Base-by-base conservation (phyloP, 495 filamentous ascomycete genomes). In the Aspergillus heteromorphus region DNA sequence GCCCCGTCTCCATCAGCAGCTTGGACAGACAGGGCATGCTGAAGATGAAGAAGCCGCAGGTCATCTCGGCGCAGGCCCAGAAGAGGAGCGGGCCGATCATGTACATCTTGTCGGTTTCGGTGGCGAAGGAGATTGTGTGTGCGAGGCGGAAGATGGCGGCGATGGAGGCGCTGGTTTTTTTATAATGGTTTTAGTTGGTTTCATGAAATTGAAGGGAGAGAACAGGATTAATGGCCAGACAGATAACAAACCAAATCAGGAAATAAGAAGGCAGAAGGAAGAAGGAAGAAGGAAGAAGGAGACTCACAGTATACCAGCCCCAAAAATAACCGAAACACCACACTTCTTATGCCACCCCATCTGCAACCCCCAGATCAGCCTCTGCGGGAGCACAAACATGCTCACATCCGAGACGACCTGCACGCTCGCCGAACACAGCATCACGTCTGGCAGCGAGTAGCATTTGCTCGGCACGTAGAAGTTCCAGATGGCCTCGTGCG, bases 281-380 rank as follows among this genome's bases (percentile, higher is more conserved):
- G n/a, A n/a, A n/a, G n/a, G n/a, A n/a, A n/a, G n/a, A n/a, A n/a
- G n/a, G n/a, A n/a, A n/a, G n/a, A n/a, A n/a, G 27, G 21, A 23
- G 18, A 55, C 72, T 63, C 36, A 75, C 72, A 72, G 45, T 38
- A 72, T 48, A 40, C 74, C 74, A 20, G 70, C 51, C 20, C 70
- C 67, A 50, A 79, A 70, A 49, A 79, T 69, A 19, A 73, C 48
- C 1, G 70, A 75, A 5, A 79, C 51, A 6, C 73, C 74, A 23
- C 73, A n/a, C 47, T 70, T 75, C 45, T 75, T 72, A 17, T 57
- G 55, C 36, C 62, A 52, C 23, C 57, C 66, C 48, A 79, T 63
- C 18, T 68, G 62, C 40, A 77, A 53, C 1, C 49, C 45, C 68
- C 71, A 75, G 31, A 76, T 65, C 1, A 72, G 64, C 11, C 59